phyloP scores from a whole-genome alignment of 768 basidiomycete species.

The Cystobasidium tubakii region DNA sequence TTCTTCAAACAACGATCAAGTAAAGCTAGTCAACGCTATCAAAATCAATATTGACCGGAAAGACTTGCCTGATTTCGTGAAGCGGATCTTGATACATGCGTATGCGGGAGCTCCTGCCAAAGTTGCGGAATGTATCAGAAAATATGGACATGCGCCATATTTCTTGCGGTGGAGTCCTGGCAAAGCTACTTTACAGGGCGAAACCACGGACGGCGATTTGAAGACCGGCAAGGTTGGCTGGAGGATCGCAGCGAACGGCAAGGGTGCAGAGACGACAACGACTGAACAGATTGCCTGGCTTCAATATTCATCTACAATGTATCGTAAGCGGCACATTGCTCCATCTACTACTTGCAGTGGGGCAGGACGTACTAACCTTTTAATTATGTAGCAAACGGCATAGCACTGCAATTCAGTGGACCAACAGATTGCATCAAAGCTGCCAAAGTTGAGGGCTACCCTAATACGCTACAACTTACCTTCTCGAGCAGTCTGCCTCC shows the following conservation, averaged over 20 bases:
- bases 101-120: slow-evolving; percentile 32
- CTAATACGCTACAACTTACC: slow-evolving; percentile 4
- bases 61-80: slow-evolving; percentile 26
- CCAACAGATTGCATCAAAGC: neutral
- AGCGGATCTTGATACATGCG: slow-evolving; percentile 37
- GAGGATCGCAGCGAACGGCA: slow-evolving; percentile 3
- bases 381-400: slow-evolving; percentile 11
- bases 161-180: slow-evolving; percentile 30
- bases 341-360: neutral
- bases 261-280: neutral
- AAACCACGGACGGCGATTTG: slow-evolving; percentile 9
- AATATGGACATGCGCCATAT: slow-evolving; percentile 34
- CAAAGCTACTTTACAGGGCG: slow-evolving; percentile 11
- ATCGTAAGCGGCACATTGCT: slow-evolving; percentile 14
- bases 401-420: neutral
- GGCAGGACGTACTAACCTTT: neutral
- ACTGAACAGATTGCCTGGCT: slow-evolving; percentile 22
- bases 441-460: slow-evolving; percentile 9
- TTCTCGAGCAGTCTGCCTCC: neutral
- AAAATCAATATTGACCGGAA: neutral
- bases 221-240: slow-evolving; percentile 3
- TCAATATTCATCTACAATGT: slow-evolving; percentile 17
- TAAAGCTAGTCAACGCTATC: neutral
- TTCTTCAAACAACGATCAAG: neutral
- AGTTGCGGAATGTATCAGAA: slow-evolving; percentile 37